phyloP scores from a whole-genome alignment of 345 rosid genomes.

The Odontarrhena argentea region DNA sequence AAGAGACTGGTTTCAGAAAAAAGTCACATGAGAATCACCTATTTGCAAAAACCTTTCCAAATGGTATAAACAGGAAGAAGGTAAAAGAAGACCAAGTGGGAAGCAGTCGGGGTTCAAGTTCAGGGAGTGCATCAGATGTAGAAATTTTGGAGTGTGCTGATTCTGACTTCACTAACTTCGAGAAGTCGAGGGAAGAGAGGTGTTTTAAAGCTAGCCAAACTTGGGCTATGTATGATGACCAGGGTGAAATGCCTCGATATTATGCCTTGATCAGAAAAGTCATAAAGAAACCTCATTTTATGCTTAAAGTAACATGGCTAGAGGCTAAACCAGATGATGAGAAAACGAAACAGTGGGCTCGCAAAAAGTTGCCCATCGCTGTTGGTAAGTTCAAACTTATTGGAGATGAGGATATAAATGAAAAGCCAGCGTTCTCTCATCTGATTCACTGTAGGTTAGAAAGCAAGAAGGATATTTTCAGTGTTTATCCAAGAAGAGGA shows the following conservation, averaged over 20 bases:
- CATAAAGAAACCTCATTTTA: conserved; percentile 45
- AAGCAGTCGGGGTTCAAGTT: conserved; percentile 35
- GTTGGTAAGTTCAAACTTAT: conserved; percentile 68
- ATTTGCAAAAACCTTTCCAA: conserved; percentile 17
- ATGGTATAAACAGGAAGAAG: conserved; percentile 31
- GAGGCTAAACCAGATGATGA: conserved; percentile 65
- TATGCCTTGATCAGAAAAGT: conserved; percentile 73
- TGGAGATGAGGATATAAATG: conserved; percentile 32
- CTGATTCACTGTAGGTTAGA: conserved; percentile 46
- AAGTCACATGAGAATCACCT: conserved; percentile 2
- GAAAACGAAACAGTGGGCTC: conserved; percentile 54
- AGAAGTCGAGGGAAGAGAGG: conserved; percentile 45
- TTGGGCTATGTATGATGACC: conserved; percentile 73
- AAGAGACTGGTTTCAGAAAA: conserved; percentile 16
- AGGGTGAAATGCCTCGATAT: conserved; percentile 77
- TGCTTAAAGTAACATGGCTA: conserved; percentile 66
- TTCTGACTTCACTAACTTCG: conserved; percentile 78
- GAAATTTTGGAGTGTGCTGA: conserved; percentile 47
- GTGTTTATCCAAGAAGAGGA: conserved; percentile 65
- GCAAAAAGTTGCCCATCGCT: conserved; percentile 56
- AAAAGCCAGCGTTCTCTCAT: conserved; percentile 69
- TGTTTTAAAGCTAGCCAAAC: conserved; percentile 64
- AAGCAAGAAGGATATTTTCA: conserved; percentile 29
- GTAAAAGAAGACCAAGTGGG: conserved; percentile 36
- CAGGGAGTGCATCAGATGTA: conserved; percentile 34